Evolutionary conservation across 2,329 filamentous ascomycete genomes (phyloP).

Genomic region (Byssochlamys sp.): DNA sequence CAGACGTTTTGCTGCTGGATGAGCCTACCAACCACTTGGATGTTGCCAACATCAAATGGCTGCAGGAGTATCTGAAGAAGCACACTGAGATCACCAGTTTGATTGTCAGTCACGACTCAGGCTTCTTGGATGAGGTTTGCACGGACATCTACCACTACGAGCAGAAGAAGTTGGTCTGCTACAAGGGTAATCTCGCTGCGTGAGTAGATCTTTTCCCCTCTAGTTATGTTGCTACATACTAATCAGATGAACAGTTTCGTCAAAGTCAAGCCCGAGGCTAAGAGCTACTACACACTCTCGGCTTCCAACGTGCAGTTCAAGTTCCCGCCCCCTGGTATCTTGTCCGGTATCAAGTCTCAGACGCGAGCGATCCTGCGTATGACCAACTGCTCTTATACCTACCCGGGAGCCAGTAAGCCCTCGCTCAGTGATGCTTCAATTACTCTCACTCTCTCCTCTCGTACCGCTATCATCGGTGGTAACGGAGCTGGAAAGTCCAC

Average conservation of each 20-base stretch:
- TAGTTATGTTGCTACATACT: slow-evolving; percentile 2
- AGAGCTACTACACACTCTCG: slow-evolving; percentile 95
- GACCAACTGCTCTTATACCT: slow-evolving; percentile 83
- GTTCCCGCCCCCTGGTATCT: slow-evolving; percentile 88
- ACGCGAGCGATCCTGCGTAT: slow-evolving; percentile 93
- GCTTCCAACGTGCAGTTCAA: slow-evolving; percentile 88
- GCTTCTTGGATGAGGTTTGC: slow-evolving; percentile 91
- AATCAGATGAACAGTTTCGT: slow-evolving; percentile 52
- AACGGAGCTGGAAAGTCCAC: slow-evolving; percentile 98
- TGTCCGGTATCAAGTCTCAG: slow-evolving; percentile 88
- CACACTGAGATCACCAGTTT: slow-evolving; percentile 93
- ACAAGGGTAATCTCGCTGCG: slow-evolving; percentile 42
- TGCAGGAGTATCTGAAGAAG: slow-evolving; percentile 88
- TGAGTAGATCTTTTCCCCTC: slow-evolving; percentile 8
- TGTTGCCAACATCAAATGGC: slow-evolving; percentile 89
- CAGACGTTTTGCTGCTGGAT: slow-evolving; percentile 92
- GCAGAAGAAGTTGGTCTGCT: slow-evolving; percentile 72
- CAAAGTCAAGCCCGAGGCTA: slow-evolving; percentile 79
- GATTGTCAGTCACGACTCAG: slow-evolving; percentile 97
- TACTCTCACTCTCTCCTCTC: slow-evolving; percentile 76
- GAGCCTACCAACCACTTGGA: slow-evolving; percentile 99
- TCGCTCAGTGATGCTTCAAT: slow-evolving; percentile 83
- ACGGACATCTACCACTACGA: slow-evolving; percentile 99
- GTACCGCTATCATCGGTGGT: slow-evolving; percentile 89
- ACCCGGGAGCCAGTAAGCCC: slow-evolving; percentile 78